phyloP scores from a whole-genome alignment of 1,284 basidiomycete genomes.

The Heterobasidion irregulare region DNA sequence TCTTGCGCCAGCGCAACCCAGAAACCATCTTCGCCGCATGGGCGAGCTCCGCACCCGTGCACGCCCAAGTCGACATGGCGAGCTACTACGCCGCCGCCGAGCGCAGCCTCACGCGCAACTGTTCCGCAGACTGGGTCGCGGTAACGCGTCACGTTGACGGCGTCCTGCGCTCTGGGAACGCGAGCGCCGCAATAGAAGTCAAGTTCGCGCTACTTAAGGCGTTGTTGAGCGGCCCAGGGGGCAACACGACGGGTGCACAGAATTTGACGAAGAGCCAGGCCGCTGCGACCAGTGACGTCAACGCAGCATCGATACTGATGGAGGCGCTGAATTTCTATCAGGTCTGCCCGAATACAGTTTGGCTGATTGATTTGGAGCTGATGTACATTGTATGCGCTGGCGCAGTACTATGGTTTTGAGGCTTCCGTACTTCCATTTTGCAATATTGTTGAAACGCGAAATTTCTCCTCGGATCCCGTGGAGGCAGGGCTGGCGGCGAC shows the following conservation, averaged over 20 bases:
- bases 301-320: slow-evolving; percentile 36
- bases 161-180: slow-evolving; percentile 25
- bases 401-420: slow-evolving; percentile 38
- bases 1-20: slow-evolving; percentile 37
- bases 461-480: slow-evolving; percentile 27
- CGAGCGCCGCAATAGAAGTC: slow-evolving; percentile 24
- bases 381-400: neutral
- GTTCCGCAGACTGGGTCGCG: slow-evolving; percentile 43
- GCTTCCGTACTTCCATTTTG: slow-evolving; percentile 38
- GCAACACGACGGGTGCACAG: slow-evolving; percentile 21
- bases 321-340: slow-evolving; percentile 42
- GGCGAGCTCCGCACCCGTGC: slow-evolving; percentile 42
- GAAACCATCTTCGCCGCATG: slow-evolving; percentile 37
- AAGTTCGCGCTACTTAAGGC: slow-evolving; percentile 36
- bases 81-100: slow-evolving; percentile 42
- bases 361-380: neutral
- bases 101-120: slow-evolving; percentile 40
- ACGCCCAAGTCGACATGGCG: slow-evolving; percentile 42
- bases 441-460: slow-evolving; percentile 36
- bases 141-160: slow-evolving; percentile 37
- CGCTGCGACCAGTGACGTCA: slow-evolving; percentile 26
- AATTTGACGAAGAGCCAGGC: slow-evolving; percentile 25
- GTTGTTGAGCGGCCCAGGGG: slow-evolving; percentile 30
- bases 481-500: slow-evolving; percentile 29
- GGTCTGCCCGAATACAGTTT: slow-evolving; percentile 16